Evolutionary conservation across 1,139 yeast genomes (phyloP).

Genomic region (Hyphopichia khmerensis): DNA sequence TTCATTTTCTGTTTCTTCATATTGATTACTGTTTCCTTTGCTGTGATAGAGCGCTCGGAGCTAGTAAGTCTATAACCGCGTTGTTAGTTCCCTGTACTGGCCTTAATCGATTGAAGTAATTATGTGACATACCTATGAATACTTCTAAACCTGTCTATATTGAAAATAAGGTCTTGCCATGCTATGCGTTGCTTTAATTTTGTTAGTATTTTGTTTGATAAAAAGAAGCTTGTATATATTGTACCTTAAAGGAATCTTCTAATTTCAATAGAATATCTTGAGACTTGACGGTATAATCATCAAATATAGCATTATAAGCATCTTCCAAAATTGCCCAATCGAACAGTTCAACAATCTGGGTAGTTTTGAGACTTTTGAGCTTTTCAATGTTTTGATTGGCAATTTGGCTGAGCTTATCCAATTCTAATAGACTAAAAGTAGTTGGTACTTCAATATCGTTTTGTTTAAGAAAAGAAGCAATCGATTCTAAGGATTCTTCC

Average conservation of each 20-base stretch:
- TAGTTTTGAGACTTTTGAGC: background rate
- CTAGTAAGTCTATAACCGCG: conserved; percentile 13
- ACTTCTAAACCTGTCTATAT: conserved; percentile 20
- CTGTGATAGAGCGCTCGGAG: conserved; percentile 18
- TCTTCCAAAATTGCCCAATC: conserved; percentile 17
- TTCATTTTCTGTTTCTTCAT: conserved; percentile 14
- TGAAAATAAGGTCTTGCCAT: conserved; percentile 21
- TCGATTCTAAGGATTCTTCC: background rate
- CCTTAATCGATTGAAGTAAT: too few relatives aligned
- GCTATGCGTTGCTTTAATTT: conserved; percentile 12
- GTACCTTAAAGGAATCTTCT: conserved; percentile 16
- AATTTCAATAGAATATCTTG: conserved; percentile 14
- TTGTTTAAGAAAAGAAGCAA: background rate
- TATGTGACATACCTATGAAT: conserved; percentile 12
- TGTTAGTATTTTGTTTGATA: conserved; percentile 5
- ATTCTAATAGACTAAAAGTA: background rate
- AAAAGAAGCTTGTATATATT: background rate
- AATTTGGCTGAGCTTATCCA: background rate
- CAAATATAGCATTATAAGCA: conserved; percentile 14
- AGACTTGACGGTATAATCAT: conserved; percentile 15
- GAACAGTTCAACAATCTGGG: conserved; percentile 6
- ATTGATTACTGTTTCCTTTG: conserved; percentile 15
- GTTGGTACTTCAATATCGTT: background rate
- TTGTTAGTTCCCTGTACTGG: background rate
- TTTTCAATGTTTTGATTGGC: background rate